Evolutionary conservation across 345 rosid species (phyloP).

Genomic region (Camelina sativa): DNA sequence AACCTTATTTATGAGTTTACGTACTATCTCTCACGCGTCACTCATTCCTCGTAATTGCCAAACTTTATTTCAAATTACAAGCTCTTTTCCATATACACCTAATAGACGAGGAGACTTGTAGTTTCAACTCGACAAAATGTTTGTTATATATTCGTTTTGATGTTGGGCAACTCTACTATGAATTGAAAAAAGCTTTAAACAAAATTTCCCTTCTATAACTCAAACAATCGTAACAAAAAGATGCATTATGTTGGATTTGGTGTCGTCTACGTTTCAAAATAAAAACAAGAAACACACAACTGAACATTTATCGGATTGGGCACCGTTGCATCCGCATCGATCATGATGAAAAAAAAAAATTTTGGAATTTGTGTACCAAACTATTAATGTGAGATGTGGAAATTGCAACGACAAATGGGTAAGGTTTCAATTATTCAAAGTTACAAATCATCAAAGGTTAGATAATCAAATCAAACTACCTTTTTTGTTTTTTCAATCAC

Average conservation of each 20-base stretch:
- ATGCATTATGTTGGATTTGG: too few species aligned
- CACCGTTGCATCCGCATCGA: background rate
- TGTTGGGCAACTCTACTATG: background rate
- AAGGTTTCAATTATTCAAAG: conserved; percentile 28
- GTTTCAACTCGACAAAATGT: background rate
- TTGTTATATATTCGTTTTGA: background rate
- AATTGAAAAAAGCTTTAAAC: too few species aligned
- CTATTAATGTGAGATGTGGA: conserved; percentile 29
- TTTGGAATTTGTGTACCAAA: background rate
- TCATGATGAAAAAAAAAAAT: background rate
- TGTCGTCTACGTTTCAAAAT: too few species aligned
- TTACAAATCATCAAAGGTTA: conserved; percentile 11
- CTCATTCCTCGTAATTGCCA: conserved; percentile 22
- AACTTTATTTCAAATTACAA: conserved; percentile 9
- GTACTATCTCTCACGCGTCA: conserved; percentile 1
- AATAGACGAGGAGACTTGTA: background rate
- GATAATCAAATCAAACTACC: conserved; percentile 28
- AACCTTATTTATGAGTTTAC: conserved; percentile 13
- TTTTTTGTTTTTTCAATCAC: background rate
- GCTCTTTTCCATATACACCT: background rate
- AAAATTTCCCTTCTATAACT: too few species aligned
- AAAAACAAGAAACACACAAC: too few species aligned
- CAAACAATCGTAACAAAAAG: too few species aligned
- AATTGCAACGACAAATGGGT: conserved; percentile 17
- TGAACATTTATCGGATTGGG: conserved; percentile 7